Evolutionary conservation across 129 eudicot genomes (phyloP), one percentile per base, ranked within the genome.

Genomic region (Scalesia atractyloides): DNA sequence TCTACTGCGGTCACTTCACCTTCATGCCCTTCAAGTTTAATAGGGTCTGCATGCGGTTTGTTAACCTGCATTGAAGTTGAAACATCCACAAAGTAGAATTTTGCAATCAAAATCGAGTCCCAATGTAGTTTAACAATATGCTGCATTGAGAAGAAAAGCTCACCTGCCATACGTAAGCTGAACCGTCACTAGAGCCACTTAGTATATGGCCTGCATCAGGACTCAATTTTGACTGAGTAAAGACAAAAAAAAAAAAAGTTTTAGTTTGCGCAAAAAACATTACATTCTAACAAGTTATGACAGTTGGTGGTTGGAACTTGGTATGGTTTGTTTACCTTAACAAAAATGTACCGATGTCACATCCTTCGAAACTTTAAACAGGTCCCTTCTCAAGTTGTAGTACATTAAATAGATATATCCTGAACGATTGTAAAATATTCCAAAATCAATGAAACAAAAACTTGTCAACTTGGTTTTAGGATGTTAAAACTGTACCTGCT

Each of bases 171-270:
- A 93, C 76, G 70, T 93, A 89, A 52, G 92, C 97, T 68, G 81
- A 87, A 73, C 97, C 96, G 74, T 90, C 97, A 73, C 92, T 86
- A 13, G 98, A 93, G 49, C 97, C 98, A 75, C 92, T 71, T 39
- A 93, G 91, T 67, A 93, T 79, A 83, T 93, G 96, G 66, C 93
- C 83, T 24, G 92, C 98, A 82, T 93, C 98, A 71, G 97, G 98
- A 62, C 98, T 93, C 61, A 93, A 82, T 15, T 86, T 76, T 61
- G 98, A 77, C 98, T 93, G 94, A 77, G 34, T 62, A 7, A 20
- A 66, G 43, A 36, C 74, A 68, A 18, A 34, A 83, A 39, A 70
- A 20, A 43, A 49, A n/a, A 16, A 15, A 37, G 39, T 37, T 41
- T 19, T 14, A 59, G 63, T 19, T 41, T 19, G 58, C 8, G 62